These are phyloP conservation scores for Sanghuangporus sanghuang DNA, from an alignment of 1,284 basidiomycete species.

Conservation along the genomic window DNA sequence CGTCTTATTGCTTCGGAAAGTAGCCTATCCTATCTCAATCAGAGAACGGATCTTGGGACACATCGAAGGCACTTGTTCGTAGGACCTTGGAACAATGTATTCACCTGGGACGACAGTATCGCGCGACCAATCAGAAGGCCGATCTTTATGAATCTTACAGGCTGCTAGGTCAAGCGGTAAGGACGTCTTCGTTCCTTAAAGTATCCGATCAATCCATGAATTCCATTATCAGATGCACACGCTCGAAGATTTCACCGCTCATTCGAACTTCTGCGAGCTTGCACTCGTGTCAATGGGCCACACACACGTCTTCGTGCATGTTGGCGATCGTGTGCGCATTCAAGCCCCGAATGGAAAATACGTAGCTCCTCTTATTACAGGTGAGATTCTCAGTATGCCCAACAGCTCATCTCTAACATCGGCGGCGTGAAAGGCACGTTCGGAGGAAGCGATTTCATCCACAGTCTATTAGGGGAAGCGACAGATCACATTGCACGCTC, in stretches of 20 bases:
- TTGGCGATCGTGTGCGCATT: slow-evolving; percentile 78
- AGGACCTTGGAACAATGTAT: slow-evolving; percentile 73
- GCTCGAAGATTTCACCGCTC: slow-evolving; percentile 84
- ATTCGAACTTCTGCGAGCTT: slow-evolving; percentile 87
- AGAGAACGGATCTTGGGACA: slow-evolving; percentile 82
- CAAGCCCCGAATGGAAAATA: slow-evolving; percentile 72
- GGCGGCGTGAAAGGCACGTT: slow-evolving; percentile 55
- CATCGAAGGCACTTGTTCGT: slow-evolving; percentile 80
- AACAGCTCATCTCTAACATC: not conserved
- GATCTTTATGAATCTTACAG: slow-evolving; percentile 84
- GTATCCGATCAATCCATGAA: not conserved
- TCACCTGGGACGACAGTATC: slow-evolving; percentile 56
- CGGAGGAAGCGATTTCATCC: slow-evolving; percentile 82
- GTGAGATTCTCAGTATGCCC: slow-evolving; percentile 29
- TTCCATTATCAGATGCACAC: slow-evolving; percentile 60
- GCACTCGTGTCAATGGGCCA: slow-evolving; percentile 73
- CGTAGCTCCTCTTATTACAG: slow-evolving; percentile 84
- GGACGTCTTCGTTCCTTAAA: slow-evolving; percentile 21
- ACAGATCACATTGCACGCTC: slow-evolving; percentile 62
- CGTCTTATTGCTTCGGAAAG: not conserved
- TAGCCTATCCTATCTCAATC: not conserved
- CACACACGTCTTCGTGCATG: slow-evolving; percentile 80
- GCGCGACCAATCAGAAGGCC: slow-evolving; percentile 51
- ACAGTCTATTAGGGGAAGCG: slow-evolving; percentile 73
- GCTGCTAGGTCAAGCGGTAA: slow-evolving; percentile 66